Percentiles rank a stretch among this genome's conserved stretches.
phyloP scores from a whole-genome alignment of 1,284 basidiomycete genomes.

The Pholiota adiposa region DNA sequence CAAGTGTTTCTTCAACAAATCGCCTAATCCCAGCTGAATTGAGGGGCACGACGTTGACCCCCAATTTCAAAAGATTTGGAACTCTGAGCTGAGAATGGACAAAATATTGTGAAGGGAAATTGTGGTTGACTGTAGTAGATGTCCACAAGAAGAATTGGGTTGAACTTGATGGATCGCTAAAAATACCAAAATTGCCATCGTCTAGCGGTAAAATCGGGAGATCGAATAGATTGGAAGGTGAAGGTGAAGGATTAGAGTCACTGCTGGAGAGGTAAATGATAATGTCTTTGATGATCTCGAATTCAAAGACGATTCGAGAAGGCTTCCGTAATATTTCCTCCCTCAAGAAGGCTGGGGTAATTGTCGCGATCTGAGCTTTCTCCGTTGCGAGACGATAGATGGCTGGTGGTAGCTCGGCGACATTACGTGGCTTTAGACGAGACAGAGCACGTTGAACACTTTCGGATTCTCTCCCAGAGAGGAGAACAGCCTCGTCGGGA shows the following conservation, averaged over 20 bases:
- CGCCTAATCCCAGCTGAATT: constrained; percentile 20
- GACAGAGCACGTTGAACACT: constrained; percentile 19
- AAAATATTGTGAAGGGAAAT: constrained; percentile 29
- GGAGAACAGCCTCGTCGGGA: constrained; percentile 22
- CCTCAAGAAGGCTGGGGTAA: constrained; percentile 26
- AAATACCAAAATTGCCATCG: constrained; percentile 30
- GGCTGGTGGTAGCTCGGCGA: constrained; percentile 18
- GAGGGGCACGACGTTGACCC: constrained; percentile 30
- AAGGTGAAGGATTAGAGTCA: constrained; percentile 2
- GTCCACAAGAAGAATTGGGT: constrained; percentile 26
- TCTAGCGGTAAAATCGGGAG: constrained; percentile 39
- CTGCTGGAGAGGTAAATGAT: constrained; percentile 28
- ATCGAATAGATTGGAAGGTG: constrained; percentile 17
- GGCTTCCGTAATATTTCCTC: constrained; percentile 21
- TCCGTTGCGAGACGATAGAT: constrained; percentile 16
- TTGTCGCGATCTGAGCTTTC: constrained; percentile 8
- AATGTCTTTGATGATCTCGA: constrained; percentile 24
- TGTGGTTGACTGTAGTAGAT: constrained; percentile 1
- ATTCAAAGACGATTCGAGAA: background rate
- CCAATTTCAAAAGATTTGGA: constrained; percentile 20
- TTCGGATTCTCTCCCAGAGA: constrained; percentile 17
- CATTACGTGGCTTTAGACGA: constrained; percentile 16
- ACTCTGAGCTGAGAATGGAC: constrained; percentile 27
- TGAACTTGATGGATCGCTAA: constrained; percentile 16
- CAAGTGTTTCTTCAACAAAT: constrained; percentile 26